Percentiles rank a stretch among this genome's conserved stretches.
These are phyloP conservation scores for Starmerella vitae DNA, from an alignment of 805 yeast genomes.

Conservation along the genomic window DNA sequence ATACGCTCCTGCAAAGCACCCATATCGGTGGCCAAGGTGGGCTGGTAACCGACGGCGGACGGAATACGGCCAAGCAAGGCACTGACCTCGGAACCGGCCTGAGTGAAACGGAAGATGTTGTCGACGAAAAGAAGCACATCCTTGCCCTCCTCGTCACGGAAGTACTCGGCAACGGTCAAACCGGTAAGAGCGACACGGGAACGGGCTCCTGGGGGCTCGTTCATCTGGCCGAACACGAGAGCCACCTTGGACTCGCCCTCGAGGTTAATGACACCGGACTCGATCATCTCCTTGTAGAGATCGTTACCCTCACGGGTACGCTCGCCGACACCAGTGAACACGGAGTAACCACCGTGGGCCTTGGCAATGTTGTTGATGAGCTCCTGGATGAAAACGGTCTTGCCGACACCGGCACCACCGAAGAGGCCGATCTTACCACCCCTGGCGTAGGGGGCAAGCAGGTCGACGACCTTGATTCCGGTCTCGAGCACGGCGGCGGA, in stretches of 20 bases:
- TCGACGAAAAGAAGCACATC: conserved; percentile 98
- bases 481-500: conserved; percentile 97
- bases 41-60: conserved; percentile 99
- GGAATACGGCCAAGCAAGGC: conserved; percentile 99
- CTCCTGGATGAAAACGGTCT: conserved; percentile 98
- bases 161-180: conserved; percentile 98
- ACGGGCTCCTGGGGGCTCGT: conserved; percentile 99
- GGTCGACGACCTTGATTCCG: conserved; percentile 98
- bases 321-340: conserved; percentile 99
- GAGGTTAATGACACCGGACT: conserved; percentile 98
- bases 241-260: conserved; percentile 99
- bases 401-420: conserved; percentile 99
- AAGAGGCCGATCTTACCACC: conserved; percentile 99
- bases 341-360: conserved; percentile 99
- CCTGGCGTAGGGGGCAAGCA: conserved; percentile 99
- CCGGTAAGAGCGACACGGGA: conserved; percentile 99
- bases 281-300: conserved; percentile 99
- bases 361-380: conserved; percentile 98
- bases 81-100: conserved; percentile 99
- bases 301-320: conserved; percentile 99
- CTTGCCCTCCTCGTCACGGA: conserved; percentile 99
- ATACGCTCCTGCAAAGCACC: conserved; percentile 99
- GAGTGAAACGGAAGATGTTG: conserved; percentile 99
- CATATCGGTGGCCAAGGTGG: conserved; percentile 99
- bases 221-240: conserved; percentile 98